These are phyloP conservation scores for Neopestalotiopsis sp. DNA, from an alignment of 2,329 filamentous ascomycete genomes.

Conservation along the genomic window DNA sequence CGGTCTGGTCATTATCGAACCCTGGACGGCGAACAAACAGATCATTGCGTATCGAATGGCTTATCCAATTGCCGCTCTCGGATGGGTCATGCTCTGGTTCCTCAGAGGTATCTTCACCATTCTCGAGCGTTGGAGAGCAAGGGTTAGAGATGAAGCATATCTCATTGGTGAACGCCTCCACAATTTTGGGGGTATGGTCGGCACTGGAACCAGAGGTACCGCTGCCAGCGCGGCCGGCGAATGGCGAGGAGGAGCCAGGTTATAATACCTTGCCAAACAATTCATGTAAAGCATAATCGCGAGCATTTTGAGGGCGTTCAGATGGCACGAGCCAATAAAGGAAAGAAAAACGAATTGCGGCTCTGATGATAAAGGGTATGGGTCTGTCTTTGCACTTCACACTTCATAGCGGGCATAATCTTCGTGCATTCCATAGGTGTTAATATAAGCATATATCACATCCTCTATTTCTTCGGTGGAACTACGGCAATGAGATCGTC, in stretches of 20 bases:
- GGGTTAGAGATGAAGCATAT: conserved; percentile 93
- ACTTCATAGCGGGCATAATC: background rate
- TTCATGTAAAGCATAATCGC: background rate
- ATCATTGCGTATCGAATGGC: conserved; percentile 60
- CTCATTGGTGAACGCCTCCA: conserved; percentile 93
- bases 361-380: background rate
- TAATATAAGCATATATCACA: background rate
- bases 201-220: conserved; percentile 9
- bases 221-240: conserved; percentile 1
- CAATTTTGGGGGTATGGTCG: conserved; percentile 66
- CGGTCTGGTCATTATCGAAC: conserved; percentile 27
- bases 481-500: background rate
- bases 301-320: background rate
- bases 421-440: background rate
- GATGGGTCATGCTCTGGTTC: conserved; percentile 50
- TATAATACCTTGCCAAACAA: conserved; percentile 10
- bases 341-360: background rate
- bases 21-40: conserved; percentile 30
- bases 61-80: conserved; percentile 70
- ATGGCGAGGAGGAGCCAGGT: conserved; percentile 10
- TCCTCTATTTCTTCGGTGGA: background rate
- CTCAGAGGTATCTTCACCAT: conserved; percentile 63
- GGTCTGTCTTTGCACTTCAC: background rate
- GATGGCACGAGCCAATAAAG: background rate
- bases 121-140: conserved; percentile 76